Conservation (phyloP, 2,329 filamentous ascomycete species). For the Sporothrix luriei region DNA sequence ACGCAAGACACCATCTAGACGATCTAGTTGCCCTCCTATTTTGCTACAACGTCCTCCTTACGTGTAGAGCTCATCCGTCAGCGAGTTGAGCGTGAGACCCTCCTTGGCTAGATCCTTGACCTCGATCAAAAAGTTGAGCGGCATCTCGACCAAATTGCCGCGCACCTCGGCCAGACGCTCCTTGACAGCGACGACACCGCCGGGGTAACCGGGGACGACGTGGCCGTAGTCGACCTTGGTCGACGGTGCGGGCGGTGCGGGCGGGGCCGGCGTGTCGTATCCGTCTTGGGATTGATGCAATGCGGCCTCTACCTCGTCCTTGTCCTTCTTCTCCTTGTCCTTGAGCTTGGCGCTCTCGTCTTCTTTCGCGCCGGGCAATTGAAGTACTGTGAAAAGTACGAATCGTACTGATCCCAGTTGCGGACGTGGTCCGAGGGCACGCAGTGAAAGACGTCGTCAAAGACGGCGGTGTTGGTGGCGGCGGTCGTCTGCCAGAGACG, state of each 20-base stretch:
- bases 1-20: too few species aligned
- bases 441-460: constrained; percentile 77
- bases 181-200: constrained; percentile 71
- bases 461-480: constrained; percentile 75
- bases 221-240: constrained; percentile 80
- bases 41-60: constrained; percentile 36
- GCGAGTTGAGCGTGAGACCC: constrained; percentile 69
- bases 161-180: constrained; percentile 66
- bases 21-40: not conserved
- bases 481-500: constrained; percentile 74
- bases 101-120: constrained; percentile 82
- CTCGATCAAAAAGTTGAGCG: constrained; percentile 80
- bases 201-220: constrained; percentile 76
- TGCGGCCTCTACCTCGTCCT: constrained; percentile 46
- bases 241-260: constrained; percentile 40
- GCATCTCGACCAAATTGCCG: constrained; percentile 85
- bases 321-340: constrained; percentile 43
- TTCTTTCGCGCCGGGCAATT: constrained; percentile 51
- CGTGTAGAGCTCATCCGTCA: constrained; percentile 75
- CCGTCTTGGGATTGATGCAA: constrained; percentile 40
- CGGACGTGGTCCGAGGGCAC: constrained; percentile 70
- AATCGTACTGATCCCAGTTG: constrained; percentile 73
- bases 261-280: not conserved
- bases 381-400: constrained; percentile 70
- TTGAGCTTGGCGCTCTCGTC: constrained; percentile 47